Percentiles rank a stretch among this genome's conserved stretches.
Evolutionary conservation across 495 filamentous ascomycete genomes (phyloP).

Genomic region (Pyrenula aspistea): DNA sequence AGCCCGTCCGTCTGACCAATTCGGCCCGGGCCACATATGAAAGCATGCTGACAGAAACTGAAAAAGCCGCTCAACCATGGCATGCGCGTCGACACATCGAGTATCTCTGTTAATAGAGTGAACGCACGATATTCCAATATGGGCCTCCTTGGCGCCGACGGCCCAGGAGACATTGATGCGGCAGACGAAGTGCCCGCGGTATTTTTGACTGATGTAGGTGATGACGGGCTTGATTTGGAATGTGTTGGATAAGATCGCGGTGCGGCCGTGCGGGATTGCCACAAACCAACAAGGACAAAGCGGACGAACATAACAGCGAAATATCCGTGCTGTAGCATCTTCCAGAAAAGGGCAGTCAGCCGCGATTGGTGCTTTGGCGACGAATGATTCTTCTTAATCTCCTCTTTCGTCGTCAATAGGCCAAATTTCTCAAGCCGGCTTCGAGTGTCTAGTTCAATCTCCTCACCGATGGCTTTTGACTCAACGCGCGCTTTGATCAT

Average conservation of each 20-base stretch:
- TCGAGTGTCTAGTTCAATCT: constrained; percentile 12
- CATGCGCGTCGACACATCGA: constrained; percentile 66
- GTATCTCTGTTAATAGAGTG: constrained; percentile 53
- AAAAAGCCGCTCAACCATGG: constrained; percentile 70
- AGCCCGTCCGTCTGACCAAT: constrained; percentile 62
- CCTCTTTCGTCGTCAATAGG: constrained; percentile 25
- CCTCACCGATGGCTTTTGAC: constrained; percentile 10
- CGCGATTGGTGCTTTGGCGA: constrained; percentile 15
- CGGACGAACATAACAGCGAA: constrained; percentile 51
- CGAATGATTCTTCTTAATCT: constrained; percentile 7
- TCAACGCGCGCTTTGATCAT: constrained; percentile 16
- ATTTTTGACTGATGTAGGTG: background rate
- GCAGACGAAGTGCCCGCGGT: constrained; percentile 14
- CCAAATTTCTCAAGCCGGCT: constrained; percentile 35
- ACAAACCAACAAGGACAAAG: constrained; percentile 42
- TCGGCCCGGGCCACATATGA: constrained; percentile 57
- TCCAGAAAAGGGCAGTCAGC: constrained; percentile 47
- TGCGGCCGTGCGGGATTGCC: constrained; percentile 1
- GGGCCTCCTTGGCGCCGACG: constrained; percentile 45
- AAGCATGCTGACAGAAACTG: constrained; percentile 59
- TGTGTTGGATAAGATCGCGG: background rate
- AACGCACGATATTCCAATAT: constrained; percentile 63
- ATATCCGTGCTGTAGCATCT: constrained; percentile 55
- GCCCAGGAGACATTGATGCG: constrained; percentile 38
- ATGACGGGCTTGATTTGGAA: background rate